Base-by-base conservation (phyloP, 2,329 filamentous ascomycete genomes). In the Bimuria novae-zelandiae region DNA sequence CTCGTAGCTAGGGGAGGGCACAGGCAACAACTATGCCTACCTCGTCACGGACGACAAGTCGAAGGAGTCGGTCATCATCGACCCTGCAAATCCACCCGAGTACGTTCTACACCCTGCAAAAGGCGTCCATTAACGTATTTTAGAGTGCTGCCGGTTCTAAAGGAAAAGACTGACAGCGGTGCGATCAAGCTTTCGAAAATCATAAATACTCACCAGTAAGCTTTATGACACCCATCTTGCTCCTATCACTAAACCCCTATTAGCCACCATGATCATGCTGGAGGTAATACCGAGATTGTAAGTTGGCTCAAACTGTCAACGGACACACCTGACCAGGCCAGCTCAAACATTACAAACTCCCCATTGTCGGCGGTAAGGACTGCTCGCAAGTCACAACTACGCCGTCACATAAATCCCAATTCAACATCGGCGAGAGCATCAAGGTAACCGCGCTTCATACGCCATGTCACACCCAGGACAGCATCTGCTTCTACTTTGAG, bases 391-490 rank as follows among this genome's bases (percentile, higher is more conserved):
- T 97, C 41, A 92, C 87, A 21, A 81, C 81, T 63, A 95, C 89
- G 0, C 93, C 93, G 0, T 76, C 77, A 2, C 84, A 97, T 71
- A 85, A 87, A 33, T 85, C 90, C 60, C 84, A 80, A 3, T 96
- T 97, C 80, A 88, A 84, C 58, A 85, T 99, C 57, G 94, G 94
- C 51, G 80, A 84, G 35, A 82, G 83, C 62, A 94, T 99, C 73
- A 82, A 83, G 12, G 88, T 97, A 52, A 93, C 84, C 70, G 89
- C 90, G 21, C 79, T 97, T n/a, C 89, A 97, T 76, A 99, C 94
- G 11, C 94, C 94, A 1, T 99, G 94, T 75, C 94, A 99, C 73
- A 99, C 94, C 1, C 92, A 97, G 77, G 94, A 99, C 77, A 97
- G 92, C 74, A 96, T 99, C 71, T 99, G 94, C 80, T 99, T 87